Evolutionary conservation across 148 eudicot genomes (phyloP), one percentile per base, ranked within the genome.

Genomic region (Persicaria maculosa): DNA sequence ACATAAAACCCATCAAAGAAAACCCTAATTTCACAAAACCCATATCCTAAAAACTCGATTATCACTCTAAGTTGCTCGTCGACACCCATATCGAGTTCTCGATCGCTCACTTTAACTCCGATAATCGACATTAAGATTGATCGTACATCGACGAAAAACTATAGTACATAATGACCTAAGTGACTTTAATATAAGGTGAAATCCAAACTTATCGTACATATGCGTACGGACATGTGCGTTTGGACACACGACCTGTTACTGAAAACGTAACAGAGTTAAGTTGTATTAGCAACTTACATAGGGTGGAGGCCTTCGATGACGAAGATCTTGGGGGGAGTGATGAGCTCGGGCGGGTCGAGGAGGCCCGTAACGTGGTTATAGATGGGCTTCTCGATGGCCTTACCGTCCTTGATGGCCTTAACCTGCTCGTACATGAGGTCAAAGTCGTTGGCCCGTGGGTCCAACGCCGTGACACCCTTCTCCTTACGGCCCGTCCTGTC

Each of bases 391-490:
- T 95, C 80, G 61, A 95, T 91, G 76, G 91, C 78, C 20, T 79
- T 76, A 0, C 99, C 99, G 4, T 84, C 80, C 67, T 95, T 95
- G 12, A 95, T 54, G 52, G 96, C 93, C 79, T 92, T 95, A 74
- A 95, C 99, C 77, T 95, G 99, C 76, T 95, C 96, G 79, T 92
- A 95, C 99, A 95, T 95, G 16, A 95, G 90, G 75, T 94, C 98
- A 82, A 94, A 94, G 47, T 94, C 75, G 71, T 94, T 94, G 45
- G 98, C 98, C 71, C 78, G 84, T 0, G 98, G 98, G 78, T 95
- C 94, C 68, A 95, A 86, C n/a, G 99, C 99, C 68, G 97, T 95
- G 4, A 95, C 97, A 1, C 99, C 99, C 68, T 95, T 89, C 75
- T 84, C 90, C 67, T 95, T 95, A 47, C 99, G 83, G 4, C 99